Evolutionary conservation across 345 rosid species (phyloP).

Genomic region (Salix brachista): DNA sequence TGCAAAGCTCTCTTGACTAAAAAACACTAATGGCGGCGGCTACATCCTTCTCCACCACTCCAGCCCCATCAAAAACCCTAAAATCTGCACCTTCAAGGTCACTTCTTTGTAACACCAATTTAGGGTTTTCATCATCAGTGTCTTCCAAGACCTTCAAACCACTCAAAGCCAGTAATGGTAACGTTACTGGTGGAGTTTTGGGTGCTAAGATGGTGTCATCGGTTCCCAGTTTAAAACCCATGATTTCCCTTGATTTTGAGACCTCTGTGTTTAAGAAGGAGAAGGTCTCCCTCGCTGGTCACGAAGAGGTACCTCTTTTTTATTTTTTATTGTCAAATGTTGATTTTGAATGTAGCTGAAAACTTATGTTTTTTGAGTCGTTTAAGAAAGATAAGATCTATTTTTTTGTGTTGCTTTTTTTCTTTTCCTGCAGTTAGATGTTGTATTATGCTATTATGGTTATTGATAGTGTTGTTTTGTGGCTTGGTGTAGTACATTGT

Average conservation of each 20-base stretch:
- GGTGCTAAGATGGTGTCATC: neutral
- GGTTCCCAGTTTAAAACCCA: neutral
- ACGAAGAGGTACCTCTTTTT: constrained; percentile 50
- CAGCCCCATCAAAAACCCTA: neutral
- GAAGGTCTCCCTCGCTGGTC: constrained; percentile 68
- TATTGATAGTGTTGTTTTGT: neutral
- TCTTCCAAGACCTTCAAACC: neutral
- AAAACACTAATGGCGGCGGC: neutral
- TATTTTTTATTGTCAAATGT: neutral
- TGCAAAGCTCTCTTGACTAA: neutral
- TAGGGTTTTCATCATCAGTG: neutral
- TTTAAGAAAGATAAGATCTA: neutral
- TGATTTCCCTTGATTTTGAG: constrained; percentile 51
- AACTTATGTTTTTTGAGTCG: neutral
- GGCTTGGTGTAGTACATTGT: constrained; percentile 61
- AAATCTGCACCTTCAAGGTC: neutral
- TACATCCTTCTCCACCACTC: neutral
- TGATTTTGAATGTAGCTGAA: neutral
- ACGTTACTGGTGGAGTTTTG: neutral
- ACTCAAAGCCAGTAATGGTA: neutral
- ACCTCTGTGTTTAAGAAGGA: constrained; percentile 77
- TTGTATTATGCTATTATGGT: neutral
- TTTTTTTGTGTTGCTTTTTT: neutral
- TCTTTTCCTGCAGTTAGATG: neutral
- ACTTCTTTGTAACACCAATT: neutral